Conservation (phyloP, 2,329 filamentous ascomycete genomes). For the Rasamsonia emersonii region DNA sequence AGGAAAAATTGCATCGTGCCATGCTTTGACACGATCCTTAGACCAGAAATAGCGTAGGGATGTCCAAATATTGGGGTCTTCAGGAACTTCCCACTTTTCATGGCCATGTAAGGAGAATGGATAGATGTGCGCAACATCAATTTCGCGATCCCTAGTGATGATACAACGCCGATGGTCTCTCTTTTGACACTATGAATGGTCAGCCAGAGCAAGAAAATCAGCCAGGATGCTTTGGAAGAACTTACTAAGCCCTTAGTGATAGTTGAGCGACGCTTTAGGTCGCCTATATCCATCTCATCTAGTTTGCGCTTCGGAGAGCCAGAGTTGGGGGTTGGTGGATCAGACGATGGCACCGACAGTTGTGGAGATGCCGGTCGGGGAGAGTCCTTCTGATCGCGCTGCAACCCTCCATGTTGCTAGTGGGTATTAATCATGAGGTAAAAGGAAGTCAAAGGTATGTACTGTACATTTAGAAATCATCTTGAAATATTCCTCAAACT, state of each 20-base stretch:
- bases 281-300: not conserved
- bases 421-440: not conserved
- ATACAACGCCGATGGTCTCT: slow-evolving; percentile 1
- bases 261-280: not conserved
- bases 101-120: slow-evolving; percentile 1
- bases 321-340: not conserved
- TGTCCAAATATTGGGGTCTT: slow-evolving; percentile 1
- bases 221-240: not conserved
- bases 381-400: not conserved
- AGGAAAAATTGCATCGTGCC: not conserved
- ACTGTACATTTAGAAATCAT: slow-evolving; percentile 2
- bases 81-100: not conserved
- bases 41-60: slow-evolving; percentile 1
- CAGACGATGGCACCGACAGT: not conserved
- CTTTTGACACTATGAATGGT: slow-evolving; percentile 3
- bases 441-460: not conserved
- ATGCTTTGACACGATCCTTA: slow-evolving; percentile 1
- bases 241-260: not conserved
- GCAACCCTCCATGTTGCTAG: not conserved
- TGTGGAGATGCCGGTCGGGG: not conserved
- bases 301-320: not conserved
- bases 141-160: slow-evolving; percentile 1
- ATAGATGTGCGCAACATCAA: slow-evolving; percentile 4
- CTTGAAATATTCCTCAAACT: not conserved
- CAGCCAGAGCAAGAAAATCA: not conserved